Percentiles rank a stretch among this genome's conserved stretches.
Conservation (phyloP, 169 alveolate species). For the Perkinsus olseni region DNA sequence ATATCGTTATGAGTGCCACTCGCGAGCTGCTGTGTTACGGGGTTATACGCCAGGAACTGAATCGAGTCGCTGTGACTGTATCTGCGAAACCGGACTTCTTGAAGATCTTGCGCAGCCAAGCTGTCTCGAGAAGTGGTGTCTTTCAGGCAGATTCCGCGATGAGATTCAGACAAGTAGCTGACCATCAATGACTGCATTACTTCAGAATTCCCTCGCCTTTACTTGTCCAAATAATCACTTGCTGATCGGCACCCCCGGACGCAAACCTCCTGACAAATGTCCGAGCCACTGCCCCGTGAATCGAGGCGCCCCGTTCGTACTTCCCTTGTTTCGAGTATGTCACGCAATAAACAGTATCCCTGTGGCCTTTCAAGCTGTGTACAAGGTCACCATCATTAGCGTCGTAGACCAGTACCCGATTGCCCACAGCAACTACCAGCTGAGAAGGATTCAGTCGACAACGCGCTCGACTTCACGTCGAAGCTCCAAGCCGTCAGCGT, state of each 20-base stretch:
- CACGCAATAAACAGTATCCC: conserved; percentile 60
- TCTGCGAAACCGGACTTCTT: conserved; percentile 21
- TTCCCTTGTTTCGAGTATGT: conserved; percentile 71
- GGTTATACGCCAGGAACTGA: conserved; percentile 61
- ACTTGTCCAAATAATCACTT: conserved; percentile 51
- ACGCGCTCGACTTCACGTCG: too few relatives aligned
- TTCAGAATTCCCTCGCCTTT: conserved; percentile 58
- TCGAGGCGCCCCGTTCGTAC: not conserved
- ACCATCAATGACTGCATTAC: too few relatives aligned
- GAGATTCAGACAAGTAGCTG: too few relatives aligned
- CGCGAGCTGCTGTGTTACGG: conserved; percentile 58
- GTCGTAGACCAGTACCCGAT: conserved; percentile 39
- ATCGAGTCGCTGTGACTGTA: conserved; percentile 46
- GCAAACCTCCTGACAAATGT: not conserved
- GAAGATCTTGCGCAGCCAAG: too few relatives aligned
- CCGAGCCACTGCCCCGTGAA: not conserved
- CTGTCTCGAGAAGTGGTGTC: too few relatives aligned
- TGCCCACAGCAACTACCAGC: conserved; percentile 38
- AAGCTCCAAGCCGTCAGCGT: not conserved
- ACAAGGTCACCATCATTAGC: conserved; percentile 33
- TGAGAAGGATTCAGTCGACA: not conserved
- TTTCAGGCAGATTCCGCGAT: too few relatives aligned
- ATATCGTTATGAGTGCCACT: conserved; percentile 54
- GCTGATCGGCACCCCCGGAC: conserved; percentile 53
- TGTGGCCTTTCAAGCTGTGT: conserved; percentile 39